Percentiles rank a stretch among this genome's conserved stretches.
phyloP scores from a whole-genome alignment of 179 eudicot genomes.

The Heliamphora pulchella region DNA sequence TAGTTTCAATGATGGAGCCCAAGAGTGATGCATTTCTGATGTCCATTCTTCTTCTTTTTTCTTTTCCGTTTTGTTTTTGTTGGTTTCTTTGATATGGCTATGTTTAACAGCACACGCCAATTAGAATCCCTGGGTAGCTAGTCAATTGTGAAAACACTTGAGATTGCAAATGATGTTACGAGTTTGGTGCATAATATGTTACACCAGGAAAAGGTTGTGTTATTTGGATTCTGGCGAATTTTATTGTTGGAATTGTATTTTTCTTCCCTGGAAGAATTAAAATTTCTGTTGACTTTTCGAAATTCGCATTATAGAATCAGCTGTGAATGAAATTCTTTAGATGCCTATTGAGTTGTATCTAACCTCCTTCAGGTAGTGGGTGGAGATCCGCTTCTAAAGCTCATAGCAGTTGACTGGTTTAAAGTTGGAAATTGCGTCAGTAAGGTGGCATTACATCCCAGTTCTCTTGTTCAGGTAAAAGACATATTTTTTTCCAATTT shows the following conservation, averaged over 20 bases:
- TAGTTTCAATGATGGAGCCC: background rate
- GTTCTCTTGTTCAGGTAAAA: conserved; percentile 75
- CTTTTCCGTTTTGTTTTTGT: background rate
- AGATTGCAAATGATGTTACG: conserved; percentile 1
- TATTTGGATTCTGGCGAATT: background rate
- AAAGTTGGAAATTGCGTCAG: conserved; percentile 60
- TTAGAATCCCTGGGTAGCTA: background rate
- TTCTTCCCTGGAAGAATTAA: background rate
- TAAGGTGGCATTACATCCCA: conserved; percentile 81
- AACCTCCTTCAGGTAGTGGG: conserved; percentile 55
- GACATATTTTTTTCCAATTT: background rate
- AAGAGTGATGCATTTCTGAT: background rate
- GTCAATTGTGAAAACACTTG: background rate
- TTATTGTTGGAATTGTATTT: background rate
- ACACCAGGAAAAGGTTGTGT: background rate
- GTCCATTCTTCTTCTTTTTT: background rate
- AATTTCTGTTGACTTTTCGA: background rate
- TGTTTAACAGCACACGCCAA: background rate
- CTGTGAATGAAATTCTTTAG: background rate
- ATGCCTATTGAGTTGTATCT: background rate
- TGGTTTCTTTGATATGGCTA: background rate
- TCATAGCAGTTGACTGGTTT: conserved; percentile 94
- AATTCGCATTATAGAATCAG: background rate
- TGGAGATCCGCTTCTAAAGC: conserved; percentile 92
- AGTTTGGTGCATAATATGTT: background rate